phyloP scores from a whole-genome alignment of 352 stramenopile genomes.

The Peronospora destructor region DNA sequence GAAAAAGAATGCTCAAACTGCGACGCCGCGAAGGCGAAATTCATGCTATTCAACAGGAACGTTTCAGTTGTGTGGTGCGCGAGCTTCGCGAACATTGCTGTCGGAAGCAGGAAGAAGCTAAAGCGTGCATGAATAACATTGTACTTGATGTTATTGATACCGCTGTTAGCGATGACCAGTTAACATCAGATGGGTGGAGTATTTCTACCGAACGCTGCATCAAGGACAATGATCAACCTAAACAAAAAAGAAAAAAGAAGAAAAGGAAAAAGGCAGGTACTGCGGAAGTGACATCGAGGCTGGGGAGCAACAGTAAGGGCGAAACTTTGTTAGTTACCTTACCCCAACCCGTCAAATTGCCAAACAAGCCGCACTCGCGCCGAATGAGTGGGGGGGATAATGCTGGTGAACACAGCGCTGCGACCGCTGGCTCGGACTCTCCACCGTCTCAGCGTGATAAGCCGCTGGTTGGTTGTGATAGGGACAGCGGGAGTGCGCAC shows the following conservation, averaged over 20 bases:
- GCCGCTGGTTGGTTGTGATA: constrained; percentile 16
- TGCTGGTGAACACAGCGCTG: constrained; percentile 19
- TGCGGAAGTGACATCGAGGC: background rate
- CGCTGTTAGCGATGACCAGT: constrained; percentile 18
- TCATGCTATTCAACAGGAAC: constrained; percentile 27
- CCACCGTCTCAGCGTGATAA: constrained; percentile 14
- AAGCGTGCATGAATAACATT: constrained; percentile 26
- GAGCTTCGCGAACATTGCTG: constrained; percentile 35
- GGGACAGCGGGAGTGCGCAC: constrained; percentile 15
- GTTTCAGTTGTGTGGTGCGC: constrained; percentile 35
- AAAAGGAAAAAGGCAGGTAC: constrained; percentile 22
- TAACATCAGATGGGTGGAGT: constrained; percentile 19
- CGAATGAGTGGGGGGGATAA: constrained; percentile 10
- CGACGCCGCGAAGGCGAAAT: constrained; percentile 38
- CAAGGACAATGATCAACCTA: constrained; percentile 6
- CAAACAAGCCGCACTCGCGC: constrained; percentile 3
- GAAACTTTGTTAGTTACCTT: background rate
- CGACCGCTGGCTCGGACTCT: constrained; percentile 26
- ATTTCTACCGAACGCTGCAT: background rate
- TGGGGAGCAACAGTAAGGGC: background rate
- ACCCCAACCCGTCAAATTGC: constrained; percentile 4
- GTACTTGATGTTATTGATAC: constrained; percentile 38
- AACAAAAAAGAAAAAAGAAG: constrained; percentile 28
- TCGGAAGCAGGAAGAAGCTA: constrained; percentile 20
- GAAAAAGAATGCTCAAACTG: constrained; percentile 66